These are phyloP conservation scores for Aspergillus puulaauensis DNA, from an alignment of 2,329 filamentous ascomycete genomes.

Conservation along the genomic window DNA sequence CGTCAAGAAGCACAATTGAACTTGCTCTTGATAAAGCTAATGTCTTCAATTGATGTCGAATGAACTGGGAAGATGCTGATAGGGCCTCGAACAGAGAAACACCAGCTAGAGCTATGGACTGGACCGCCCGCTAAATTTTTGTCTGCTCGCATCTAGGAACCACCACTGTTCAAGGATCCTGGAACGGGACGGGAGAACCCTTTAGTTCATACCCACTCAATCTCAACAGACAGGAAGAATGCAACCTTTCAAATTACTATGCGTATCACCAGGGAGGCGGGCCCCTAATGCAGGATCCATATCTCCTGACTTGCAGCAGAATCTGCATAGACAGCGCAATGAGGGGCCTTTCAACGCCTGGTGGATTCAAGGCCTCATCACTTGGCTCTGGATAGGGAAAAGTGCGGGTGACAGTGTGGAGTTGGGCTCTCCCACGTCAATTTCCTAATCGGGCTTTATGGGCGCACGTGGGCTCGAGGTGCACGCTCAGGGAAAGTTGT, in stretches of 20 bases:
- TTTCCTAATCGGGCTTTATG: not conserved
- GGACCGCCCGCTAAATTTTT: too few relatives aligned
- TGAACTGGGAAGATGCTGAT: not conserved
- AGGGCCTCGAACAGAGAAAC: too few relatives aligned
- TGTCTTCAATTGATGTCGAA: constrained; percentile 1
- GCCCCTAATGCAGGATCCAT: not conserved
- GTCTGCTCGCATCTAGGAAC: not conserved
- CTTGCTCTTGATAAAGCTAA: not conserved
- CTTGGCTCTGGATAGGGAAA: not conserved
- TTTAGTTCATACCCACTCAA: not conserved
- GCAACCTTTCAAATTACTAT: not conserved
- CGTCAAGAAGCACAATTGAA: not conserved
- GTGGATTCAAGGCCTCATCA: not conserved
- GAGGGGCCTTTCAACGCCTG: not conserved
- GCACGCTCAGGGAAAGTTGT: not conserved
- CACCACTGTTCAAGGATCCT: not conserved
- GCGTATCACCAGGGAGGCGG: not conserved
- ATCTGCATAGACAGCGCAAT: not conserved
- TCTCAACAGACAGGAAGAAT: not conserved
- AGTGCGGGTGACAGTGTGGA: not conserved
- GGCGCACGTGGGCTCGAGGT: not conserved
- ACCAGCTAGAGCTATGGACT: too few relatives aligned
- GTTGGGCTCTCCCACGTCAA: not conserved
- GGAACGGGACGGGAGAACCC: constrained; percentile 2
- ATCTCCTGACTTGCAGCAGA: not conserved